phyloP scores from a whole-genome alignment of 441 rosid genomes.

The Croton setiger region DNA sequence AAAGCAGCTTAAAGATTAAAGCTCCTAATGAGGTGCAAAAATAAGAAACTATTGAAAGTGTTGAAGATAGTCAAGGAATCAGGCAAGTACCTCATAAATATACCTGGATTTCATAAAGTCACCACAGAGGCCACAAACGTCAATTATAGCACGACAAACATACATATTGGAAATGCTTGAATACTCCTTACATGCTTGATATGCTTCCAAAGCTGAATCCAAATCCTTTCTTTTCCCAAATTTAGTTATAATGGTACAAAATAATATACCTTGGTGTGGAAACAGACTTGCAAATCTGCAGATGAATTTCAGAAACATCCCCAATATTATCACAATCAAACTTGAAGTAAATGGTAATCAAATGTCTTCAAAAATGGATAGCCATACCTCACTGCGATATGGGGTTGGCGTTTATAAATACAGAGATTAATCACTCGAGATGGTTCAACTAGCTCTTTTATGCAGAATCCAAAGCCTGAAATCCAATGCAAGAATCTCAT shows the following conservation, averaged over 20 bases:
- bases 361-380: conserved; percentile 1
- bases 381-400: conserved; percentile 67
- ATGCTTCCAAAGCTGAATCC: conserved; percentile 67
- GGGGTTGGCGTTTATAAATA: conserved; percentile 51
- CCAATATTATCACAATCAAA: conserved; percentile 3
- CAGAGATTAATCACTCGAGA: conserved; percentile 49
- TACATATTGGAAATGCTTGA: conserved; percentile 64
- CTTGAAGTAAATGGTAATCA: neutral
- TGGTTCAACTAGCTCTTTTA: conserved; percentile 67
- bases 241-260: conserved; percentile 58
- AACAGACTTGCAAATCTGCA: conserved; percentile 71
- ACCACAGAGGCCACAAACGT: conserved; percentile 74
- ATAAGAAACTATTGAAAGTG: neutral
- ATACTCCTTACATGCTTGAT: conserved; percentile 57
- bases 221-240: conserved; percentile 78
- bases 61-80: conserved; percentile 18
- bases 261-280: conserved; percentile 60
- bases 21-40: conserved; percentile 13
- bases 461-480: conserved; percentile 60
- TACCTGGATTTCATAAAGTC: conserved; percentile 71
- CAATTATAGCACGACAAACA: conserved; percentile 71
- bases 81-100: conserved; percentile 68
- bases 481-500: conserved; percentile 9
- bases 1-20: too few species aligned
- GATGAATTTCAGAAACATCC: neutral